Evolutionary conservation across 106 monocot species (phyloP), one percentile per base, ranked within the genome.

Genomic region (Allium cepa): DNA sequence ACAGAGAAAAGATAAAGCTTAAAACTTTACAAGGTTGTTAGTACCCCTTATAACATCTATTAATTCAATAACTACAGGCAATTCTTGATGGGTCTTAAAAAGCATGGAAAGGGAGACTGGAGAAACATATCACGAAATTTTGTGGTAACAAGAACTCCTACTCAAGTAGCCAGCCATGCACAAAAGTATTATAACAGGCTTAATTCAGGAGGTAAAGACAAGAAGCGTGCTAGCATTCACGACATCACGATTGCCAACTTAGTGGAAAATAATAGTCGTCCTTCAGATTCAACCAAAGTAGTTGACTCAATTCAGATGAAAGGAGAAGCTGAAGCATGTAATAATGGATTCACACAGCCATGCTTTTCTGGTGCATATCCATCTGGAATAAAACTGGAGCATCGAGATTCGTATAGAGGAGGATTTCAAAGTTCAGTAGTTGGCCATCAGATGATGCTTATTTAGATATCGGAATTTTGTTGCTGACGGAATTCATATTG

Each of bases 31-130:
- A 17, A 10, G 14, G 17, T 13, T 59, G 59, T 9, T 16, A 17
- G n/a, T 18, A 17, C 3, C n/a, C 22, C n/a, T 16, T 18, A 59
- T 7, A 55, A 15, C 53, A 18, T 59, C 22, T 9, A 1, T 13
- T 59, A 9, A 9, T 59, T 17, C 0, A 17, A 59, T 27, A 14
- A 17, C 28, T 67, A 45, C 81, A 91, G 90, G 83, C 49, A 66
- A 53, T 95, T 95, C 66, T 71, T 95, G 17, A 10, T 91, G 79
- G 94, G 94, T 56, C 79, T 95, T 22, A 83, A 85, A 17, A 88
- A 95, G 62, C 88, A 95, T 63, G 94, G 94, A 0, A 87, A 85
- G 51, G 94, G 94, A 10, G 90, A 95, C 69, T 95, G 91, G 94
- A 85, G 91, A 61, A 91, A 80, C 67, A 91, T 95, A 22, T 91